A percentile compares a stretch with the other conserved stretches of the same genome.
phyloP scores from a whole-genome alignment of 345 rosid species.

The Citrus australasica region DNA sequence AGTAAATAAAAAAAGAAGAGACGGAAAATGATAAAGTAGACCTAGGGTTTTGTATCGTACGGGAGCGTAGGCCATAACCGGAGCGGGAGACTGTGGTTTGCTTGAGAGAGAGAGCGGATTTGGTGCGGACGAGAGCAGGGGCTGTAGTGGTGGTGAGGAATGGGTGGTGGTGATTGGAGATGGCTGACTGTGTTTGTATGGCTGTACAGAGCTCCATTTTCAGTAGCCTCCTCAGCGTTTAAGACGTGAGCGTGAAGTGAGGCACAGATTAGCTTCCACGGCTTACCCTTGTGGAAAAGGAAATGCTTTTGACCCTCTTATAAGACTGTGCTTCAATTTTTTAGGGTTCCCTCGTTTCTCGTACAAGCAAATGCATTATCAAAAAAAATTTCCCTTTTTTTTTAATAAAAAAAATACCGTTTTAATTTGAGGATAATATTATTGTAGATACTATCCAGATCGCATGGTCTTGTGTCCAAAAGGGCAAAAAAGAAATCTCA shows the following conservation, averaged over 20 bases:
- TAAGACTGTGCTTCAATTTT: not conserved
- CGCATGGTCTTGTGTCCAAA: too few relatives aligned
- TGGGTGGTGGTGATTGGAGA: conserved; percentile 14
- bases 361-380: not conserved
- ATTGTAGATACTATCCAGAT: too few relatives aligned
- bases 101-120: conserved; percentile 20
- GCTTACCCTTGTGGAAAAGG: not conserved
- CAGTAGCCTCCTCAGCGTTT: not conserved
- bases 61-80: conserved; percentile 18
- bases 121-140: conserved; percentile 9
- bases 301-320: not conserved
- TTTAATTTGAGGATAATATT: not conserved
- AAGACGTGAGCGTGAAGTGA: not conserved
- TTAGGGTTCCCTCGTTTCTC: not conserved
- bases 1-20: not conserved
- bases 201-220: conserved; percentile 44
- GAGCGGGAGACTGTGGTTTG: conserved; percentile 13
- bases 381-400: not conserved
- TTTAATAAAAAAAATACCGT: not conserved
- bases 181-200: conserved; percentile 6
- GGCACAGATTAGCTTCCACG: not conserved
- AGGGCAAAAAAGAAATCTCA: too few relatives aligned
- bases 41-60: conserved; percentile 37
- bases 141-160: not conserved
- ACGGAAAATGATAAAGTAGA: conserved; percentile 10